Base-by-base conservation (phyloP, 371 early-diverging fungal species). In the Syncephalastrum contaminatum region DNA sequence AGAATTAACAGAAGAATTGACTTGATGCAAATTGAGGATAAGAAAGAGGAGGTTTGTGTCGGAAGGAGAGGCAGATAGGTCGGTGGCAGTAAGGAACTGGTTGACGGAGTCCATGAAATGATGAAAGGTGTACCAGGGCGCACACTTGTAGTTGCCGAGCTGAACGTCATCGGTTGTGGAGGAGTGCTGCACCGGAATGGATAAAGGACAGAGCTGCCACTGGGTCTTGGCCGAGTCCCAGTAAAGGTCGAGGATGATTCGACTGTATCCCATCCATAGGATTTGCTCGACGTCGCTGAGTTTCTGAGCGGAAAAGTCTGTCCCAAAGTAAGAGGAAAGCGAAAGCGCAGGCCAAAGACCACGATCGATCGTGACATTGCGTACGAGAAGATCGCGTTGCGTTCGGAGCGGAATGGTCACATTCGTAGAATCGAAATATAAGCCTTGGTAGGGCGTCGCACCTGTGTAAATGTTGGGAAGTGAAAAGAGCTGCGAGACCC, bases 151-250 rank as follows among this genome's bases (percentile, higher is more conserved):
- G 1, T 27, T 43, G 4, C 52, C 58, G 15, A 59, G 5, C 22
- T 46, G 22, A 4, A 60, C 54, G 13, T 57, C 58, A 14, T 56
- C 57, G 13, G 41, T 51, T 41, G 54, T 49, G 19, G 54, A 60
- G 7, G 25, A 40, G 40, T n/a, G 20, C 16, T 44, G 24, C 20
- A 39, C 30, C 21, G 56, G 41, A 14, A 51, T 48, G 15, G 27
- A 8, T 6, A 48, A 45, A 2, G 77, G 77, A 45, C 77, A 77
- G 13, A 77, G 40, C 21, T 73, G 73, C 77, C 77, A 76, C 15
- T 54, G 47, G 6, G 14, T 36, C 8, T 14, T 20, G 13, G 14
- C n/a, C 1, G 66, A 16, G 25, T 69, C 56, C 73, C 73, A 77
- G 54, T 71, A 77, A 7, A 77, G 21, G 42, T 77, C 77, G 0